phyloP scores from a whole-genome alignment of 345 rosid genomes.

The Balakata baccata region DNA sequence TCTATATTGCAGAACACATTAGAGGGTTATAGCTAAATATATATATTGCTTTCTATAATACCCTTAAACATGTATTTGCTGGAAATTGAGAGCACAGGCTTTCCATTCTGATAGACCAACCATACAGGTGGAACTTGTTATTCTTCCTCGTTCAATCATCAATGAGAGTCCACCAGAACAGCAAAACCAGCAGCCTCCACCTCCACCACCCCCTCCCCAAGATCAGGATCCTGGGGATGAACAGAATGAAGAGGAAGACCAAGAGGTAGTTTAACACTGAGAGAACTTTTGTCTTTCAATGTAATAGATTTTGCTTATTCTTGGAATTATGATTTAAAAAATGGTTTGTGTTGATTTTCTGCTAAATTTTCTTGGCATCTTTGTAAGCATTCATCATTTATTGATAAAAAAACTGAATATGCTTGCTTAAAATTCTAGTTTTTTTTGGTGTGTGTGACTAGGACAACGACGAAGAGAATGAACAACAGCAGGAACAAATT shows the following conservation, averaged over 20 bases:
- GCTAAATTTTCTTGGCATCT: slow-evolving; percentile 9
- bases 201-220: slow-evolving; percentile 95
- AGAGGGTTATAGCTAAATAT: neutral
- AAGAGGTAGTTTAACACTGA: slow-evolving; percentile 46
- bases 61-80: neutral
- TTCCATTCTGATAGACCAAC: slow-evolving; percentile 21
- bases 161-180: slow-evolving; percentile 83
- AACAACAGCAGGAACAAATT: slow-evolving; percentile 87
- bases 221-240: slow-evolving; percentile 74
- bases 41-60: neutral
- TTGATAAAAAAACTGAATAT: neutral
- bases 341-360: neutral
- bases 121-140: slow-evolving; percentile 87
- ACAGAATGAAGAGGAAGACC: slow-evolving; percentile 74
- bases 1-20: neutral
- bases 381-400: neutral
- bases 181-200: slow-evolving; percentile 86
- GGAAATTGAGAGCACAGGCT: neutral
- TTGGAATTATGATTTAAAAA: neutral
- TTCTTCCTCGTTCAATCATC: slow-evolving; percentile 86
- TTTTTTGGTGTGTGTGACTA: slow-evolving; percentile 37
- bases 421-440: slow-evolving; percentile 19
- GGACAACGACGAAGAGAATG: slow-evolving; percentile 88
- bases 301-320: slow-evolving; percentile 1
- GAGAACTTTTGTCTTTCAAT: neutral